phyloP scores from a whole-genome alignment of 2,329 filamentous ascomycete genomes.

The Aspergillus sp. region DNA sequence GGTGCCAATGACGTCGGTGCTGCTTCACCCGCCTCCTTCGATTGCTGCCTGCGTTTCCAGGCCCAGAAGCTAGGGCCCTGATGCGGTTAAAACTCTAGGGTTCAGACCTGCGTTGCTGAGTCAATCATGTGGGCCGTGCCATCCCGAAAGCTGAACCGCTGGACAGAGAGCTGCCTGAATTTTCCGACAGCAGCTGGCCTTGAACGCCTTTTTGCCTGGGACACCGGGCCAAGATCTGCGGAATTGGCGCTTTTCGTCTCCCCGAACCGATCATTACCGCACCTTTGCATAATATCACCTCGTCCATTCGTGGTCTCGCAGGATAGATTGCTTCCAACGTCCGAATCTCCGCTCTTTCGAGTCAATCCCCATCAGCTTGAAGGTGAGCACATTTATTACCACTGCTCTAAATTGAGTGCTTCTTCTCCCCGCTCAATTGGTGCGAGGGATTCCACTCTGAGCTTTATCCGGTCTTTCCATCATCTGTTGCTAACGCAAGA shows the following conservation, averaged over 20 bases:
- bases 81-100: constrained; percentile 22
- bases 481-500: constrained; percentile 29
- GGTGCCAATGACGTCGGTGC: constrained; percentile 8
- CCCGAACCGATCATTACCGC: constrained; percentile 28
- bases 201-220: constrained; percentile 25
- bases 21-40: neutral
- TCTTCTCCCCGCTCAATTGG: constrained; percentile 35
- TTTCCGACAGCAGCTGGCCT: constrained; percentile 9
- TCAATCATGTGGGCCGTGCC: neutral
- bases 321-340: constrained; percentile 29
- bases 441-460: constrained; percentile 19
- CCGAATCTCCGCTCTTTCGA: constrained; percentile 36
- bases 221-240: constrained; percentile 25
- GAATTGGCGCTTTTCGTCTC: constrained; percentile 25
- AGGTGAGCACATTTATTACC: constrained; percentile 34
- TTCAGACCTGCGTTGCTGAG: constrained; percentile 19
- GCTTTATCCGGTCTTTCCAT: constrained; percentile 34
- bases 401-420: constrained; percentile 23
- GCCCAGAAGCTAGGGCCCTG: neutral
- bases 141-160: too few relatives aligned
- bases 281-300: constrained; percentile 37
- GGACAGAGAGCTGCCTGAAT: neutral
- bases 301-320: constrained; percentile 30
- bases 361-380: constrained; percentile 29
- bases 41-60: neutral